These are phyloP conservation scores for Colletotrichum navitas DNA, from an alignment of 2,329 filamentous ascomycete species.

Conservation along the genomic window DNA sequence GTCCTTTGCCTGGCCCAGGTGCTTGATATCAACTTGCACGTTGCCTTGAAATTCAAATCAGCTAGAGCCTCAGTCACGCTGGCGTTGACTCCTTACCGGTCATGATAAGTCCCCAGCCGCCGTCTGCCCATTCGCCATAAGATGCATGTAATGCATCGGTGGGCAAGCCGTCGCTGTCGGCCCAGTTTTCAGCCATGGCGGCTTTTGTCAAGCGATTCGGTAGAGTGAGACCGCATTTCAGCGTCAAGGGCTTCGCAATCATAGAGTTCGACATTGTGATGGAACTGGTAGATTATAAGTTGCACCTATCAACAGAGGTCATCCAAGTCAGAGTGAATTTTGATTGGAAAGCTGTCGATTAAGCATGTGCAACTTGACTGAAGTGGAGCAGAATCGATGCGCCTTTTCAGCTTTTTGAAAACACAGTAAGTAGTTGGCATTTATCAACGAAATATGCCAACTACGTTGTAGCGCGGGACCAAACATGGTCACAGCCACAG, in stretches of 20 bases:
- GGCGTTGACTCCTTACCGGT: constrained; percentile 51
- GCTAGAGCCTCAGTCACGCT: neutral
- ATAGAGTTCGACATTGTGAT: constrained; percentile 20
- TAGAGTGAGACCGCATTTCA: constrained; percentile 67
- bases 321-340: too few relatives aligned
- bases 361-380: neutral
- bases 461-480: neutral
- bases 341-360: too few relatives aligned
- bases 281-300: too few relatives aligned
- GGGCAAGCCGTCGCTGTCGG: constrained; percentile 58
- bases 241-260: constrained; percentile 54
- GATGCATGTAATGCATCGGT: constrained; percentile 56
- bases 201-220: constrained; percentile 67
- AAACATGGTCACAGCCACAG: neutral
- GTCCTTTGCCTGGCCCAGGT: constrained; percentile 54
- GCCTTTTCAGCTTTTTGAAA: neutral
- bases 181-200: constrained; percentile 62
- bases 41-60: constrained; percentile 52
- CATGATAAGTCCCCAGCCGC: constrained; percentile 66
- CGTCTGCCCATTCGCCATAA: constrained; percentile 67
- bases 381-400: neutral
- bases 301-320: neutral
- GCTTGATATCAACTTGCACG: constrained; percentile 56
- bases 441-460: neutral
- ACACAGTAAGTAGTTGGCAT: neutral